These are phyloP conservation scores for Leccinum sublutescens DNA, from an alignment of 768 basidiomycete genomes.

Conservation along the genomic window DNA sequence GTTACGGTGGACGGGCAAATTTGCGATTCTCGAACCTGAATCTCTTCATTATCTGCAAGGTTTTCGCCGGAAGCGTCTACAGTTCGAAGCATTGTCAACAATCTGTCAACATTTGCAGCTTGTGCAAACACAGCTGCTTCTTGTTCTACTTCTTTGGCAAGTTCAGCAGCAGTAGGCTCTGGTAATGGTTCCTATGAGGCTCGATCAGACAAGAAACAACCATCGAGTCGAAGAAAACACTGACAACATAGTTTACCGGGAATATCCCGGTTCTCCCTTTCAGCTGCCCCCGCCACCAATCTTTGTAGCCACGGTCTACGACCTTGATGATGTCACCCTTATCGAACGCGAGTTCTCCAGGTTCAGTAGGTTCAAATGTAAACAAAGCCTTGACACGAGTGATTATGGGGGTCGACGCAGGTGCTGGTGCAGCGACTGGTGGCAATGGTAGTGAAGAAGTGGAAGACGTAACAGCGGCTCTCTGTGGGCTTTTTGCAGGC, in stretches of 20 bases:
- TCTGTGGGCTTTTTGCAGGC: conserved; percentile 52
- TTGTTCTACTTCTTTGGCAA: conserved; percentile 79
- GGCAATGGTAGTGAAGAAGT: conserved; percentile 27
- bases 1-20: conserved; percentile 3
- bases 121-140: conserved; percentile 88
- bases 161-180: conserved; percentile 73
- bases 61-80: conserved; percentile 79
- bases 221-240: conserved; percentile 28
- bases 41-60: conserved; percentile 88
- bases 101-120: conserved; percentile 78
- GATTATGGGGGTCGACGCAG: conserved; percentile 43
- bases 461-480: conserved; percentile 23
- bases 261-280: conserved; percentile 92
- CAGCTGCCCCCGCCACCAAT: conserved; percentile 96
- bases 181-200: conserved; percentile 71
- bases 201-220: not conserved
- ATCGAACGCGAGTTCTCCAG: conserved; percentile 88
- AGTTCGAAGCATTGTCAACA: conserved; percentile 70
- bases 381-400: conserved; percentile 89
- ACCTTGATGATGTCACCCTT: conserved; percentile 95
- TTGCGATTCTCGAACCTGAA: conserved; percentile 52
- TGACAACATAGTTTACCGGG: conserved; percentile 93
- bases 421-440: conserved; percentile 15
- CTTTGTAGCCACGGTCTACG: conserved; percentile 88
- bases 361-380: conserved; percentile 82